Conservation (phyloP, 345 rosid species). For the Lepidium didymum region DNA sequence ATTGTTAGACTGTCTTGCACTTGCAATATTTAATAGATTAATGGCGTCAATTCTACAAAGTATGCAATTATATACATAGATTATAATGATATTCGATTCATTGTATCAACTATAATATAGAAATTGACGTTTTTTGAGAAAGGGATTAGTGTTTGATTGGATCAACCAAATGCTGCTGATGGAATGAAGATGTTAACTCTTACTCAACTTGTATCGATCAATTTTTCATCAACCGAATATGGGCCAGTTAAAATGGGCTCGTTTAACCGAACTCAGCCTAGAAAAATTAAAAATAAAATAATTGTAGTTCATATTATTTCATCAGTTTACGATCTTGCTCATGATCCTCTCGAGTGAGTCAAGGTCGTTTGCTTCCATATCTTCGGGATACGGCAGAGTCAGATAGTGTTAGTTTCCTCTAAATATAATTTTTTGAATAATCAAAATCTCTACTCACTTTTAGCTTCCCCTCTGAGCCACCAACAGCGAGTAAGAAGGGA, state of each 20-base stretch:
- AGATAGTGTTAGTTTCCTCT: conserved; percentile 6
- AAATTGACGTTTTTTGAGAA: not conserved
- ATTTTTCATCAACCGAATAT: not conserved
- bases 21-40: too few species aligned
- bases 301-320: too few species aligned
- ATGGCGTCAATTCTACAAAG: not conserved
- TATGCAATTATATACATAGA: not conserved
- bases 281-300: too few species aligned
- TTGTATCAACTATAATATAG: not conserved
- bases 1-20: not conserved
- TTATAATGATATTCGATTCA: not conserved
- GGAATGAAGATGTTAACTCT: conserved; percentile 16
- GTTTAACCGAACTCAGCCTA: too few species aligned
- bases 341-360: not conserved
- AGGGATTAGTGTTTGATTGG: not conserved
- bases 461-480: conserved; percentile 67
- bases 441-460: conserved; percentile 38
- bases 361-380: conserved; percentile 31
- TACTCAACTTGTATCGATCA: not conserved
- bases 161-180: conserved; percentile 19
- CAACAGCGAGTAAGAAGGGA: conserved; percentile 68
- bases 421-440: not conserved
- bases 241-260: too few species aligned
- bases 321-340: too few species aligned
- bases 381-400: conserved; percentile 39